Conservation (phyloP, 805 yeast species). For the Blastobotrys mokoenaii region DNA sequence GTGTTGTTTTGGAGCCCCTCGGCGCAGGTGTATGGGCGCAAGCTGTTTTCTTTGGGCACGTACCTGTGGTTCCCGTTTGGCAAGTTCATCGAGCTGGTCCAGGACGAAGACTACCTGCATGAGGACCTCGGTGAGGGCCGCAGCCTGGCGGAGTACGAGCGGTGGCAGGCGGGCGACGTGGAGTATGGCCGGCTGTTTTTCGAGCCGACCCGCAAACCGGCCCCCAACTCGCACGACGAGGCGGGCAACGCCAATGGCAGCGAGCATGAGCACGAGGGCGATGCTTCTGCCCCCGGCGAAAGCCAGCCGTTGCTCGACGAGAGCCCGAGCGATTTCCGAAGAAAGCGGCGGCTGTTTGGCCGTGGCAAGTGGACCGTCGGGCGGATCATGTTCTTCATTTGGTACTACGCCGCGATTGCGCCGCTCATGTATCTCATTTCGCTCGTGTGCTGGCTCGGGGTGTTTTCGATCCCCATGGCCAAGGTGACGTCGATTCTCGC, state of each 20-base stretch:
- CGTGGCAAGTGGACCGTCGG: conserved; percentile 89
- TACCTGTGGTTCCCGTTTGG: conserved; percentile 86
- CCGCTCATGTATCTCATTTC: conserved; percentile 56
- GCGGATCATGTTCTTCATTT: conserved; percentile 63
- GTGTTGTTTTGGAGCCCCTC: conserved; percentile 37
- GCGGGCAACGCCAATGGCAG: neutral
- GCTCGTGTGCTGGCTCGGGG: conserved; percentile 66
- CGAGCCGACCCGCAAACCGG: conserved; percentile 42
- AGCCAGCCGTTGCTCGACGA: neutral
- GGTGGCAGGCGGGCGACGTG: conserved; percentile 73
- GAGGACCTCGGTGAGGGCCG: conserved; percentile 91
- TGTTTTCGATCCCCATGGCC: conserved; percentile 90
- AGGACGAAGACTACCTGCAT: conserved; percentile 69
- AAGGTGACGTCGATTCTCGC: conserved; percentile 61
- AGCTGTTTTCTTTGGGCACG: conserved; percentile 53
- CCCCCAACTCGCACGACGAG: conserved; percentile 17
- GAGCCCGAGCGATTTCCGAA: neutral
- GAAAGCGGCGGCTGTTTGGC: conserved; percentile 59
- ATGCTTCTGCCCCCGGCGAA: neutral
- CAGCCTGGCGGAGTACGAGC: conserved; percentile 70
- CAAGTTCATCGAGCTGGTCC: conserved; percentile 66
- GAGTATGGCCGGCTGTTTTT: conserved; percentile 73
- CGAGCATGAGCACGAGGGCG: neutral
- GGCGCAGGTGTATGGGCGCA: conserved; percentile 54
- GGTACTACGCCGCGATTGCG: conserved; percentile 59